Conservation (phyloP, 345 rosid species). For the Melaleuca quinquenervia region DNA sequence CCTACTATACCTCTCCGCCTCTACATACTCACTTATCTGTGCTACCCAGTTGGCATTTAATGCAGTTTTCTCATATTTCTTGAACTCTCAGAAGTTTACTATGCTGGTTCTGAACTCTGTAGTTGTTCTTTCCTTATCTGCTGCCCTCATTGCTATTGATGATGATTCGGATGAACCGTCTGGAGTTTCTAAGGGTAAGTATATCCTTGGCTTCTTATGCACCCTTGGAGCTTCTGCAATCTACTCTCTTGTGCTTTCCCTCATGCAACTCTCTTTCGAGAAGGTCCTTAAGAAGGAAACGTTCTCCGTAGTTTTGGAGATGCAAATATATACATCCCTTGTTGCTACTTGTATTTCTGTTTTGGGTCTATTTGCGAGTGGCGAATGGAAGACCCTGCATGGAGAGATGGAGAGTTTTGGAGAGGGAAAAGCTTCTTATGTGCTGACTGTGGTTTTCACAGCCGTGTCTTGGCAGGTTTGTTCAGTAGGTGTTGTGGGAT, state of each 20-base stretch:
- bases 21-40: constrained; percentile 73
- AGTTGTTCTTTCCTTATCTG: constrained; percentile 55
- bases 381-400: constrained; percentile 57
- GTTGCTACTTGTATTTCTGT: constrained; percentile 31
- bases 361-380: constrained; percentile 46
- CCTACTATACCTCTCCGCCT: constrained; percentile 63
- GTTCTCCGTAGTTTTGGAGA: constrained; percentile 40
- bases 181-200: constrained; percentile 45
- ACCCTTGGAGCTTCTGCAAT: constrained; percentile 60
- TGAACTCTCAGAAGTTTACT: constrained; percentile 75
- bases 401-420: constrained; percentile 38
- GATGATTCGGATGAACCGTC: constrained; percentile 45
- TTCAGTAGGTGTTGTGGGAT: constrained; percentile 61
- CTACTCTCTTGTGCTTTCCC: constrained; percentile 75
- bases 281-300: constrained; percentile 46
- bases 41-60: constrained; percentile 73
- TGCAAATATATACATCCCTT: constrained; percentile 47
- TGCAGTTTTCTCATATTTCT: constrained; percentile 60
- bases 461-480: constrained; percentile 62
- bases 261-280: constrained; percentile 67
- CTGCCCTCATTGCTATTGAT: constrained; percentile 51
- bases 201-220: constrained; percentile 40
- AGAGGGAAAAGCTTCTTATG: constrained; percentile 36
- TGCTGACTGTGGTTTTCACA: constrained; percentile 40
- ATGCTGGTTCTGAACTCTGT: constrained; percentile 44